These are phyloP conservation scores for Neocallimastix lanati DNA, from an alignment of 192 early-diverging fungal species.

Conservation along the genomic window DNA sequence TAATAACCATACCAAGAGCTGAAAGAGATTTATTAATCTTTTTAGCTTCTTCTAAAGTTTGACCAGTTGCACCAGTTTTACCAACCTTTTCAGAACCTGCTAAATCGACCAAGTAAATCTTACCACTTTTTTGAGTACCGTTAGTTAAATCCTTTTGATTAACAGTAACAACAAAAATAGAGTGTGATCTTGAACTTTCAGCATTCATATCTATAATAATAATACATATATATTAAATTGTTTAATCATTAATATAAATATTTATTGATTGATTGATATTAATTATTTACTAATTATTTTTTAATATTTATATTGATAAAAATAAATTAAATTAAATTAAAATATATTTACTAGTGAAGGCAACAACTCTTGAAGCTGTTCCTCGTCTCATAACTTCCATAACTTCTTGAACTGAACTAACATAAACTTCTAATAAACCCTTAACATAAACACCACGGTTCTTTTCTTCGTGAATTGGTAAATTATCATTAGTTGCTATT, in stretches of 20 bases:
- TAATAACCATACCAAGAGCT: slow-evolving; percentile 98
- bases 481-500: slow-evolving; percentile 62
- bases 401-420: slow-evolving; percentile 82
- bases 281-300: too few species aligned
- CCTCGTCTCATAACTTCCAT: slow-evolving; percentile 96
- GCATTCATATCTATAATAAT: slow-evolving; percentile 98
- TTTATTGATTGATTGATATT: too few species aligned
- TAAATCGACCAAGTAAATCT: slow-evolving; percentile 90
- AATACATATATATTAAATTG: too few species aligned
- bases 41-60: slow-evolving; percentile 98
- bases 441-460: slow-evolving; percentile 93
- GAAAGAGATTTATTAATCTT: slow-evolving; percentile 99
- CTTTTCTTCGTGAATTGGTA: slow-evolving; percentile 96
- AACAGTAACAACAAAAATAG: slow-evolving; percentile 93
- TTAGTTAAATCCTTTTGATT: slow-evolving; percentile 79
- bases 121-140: slow-evolving; percentile 78
- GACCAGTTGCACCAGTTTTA: slow-evolving; percentile 95
- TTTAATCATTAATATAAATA: too few species aligned
- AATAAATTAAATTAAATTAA: not conserved
- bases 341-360: slow-evolving; percentile 61
- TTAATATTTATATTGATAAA: slow-evolving; percentile 9
- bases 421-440: slow-evolving; percentile 91
- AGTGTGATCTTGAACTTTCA: slow-evolving; percentile 92
- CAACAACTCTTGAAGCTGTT: slow-evolving; percentile 67
- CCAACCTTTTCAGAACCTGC: slow-evolving; percentile 96